Evolutionary conservation across 1,139 yeast genomes (phyloP).

Genomic region (Pichia cactophila): DNA sequence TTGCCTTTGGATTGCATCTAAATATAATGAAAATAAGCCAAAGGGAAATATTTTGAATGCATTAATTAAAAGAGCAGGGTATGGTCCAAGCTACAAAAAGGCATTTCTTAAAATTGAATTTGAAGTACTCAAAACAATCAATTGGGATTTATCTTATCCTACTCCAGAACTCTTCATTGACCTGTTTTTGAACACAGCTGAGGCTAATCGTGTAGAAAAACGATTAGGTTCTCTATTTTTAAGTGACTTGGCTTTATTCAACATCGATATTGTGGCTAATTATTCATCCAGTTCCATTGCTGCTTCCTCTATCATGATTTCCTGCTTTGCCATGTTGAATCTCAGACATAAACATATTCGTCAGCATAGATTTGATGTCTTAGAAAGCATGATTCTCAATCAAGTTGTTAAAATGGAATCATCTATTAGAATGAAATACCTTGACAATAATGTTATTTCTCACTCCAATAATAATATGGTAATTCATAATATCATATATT

Average conservation of each 20-base stretch:
- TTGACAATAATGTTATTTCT: constrained; percentile 13
- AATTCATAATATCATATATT: constrained; percentile 18
- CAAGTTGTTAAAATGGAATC: constrained; percentile 20
- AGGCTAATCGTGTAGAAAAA: constrained; percentile 37
- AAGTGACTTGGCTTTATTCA: constrained; percentile 60
- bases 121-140: constrained; percentile 50
- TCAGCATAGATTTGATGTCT: constrained; percentile 22
- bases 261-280: constrained; percentile 49
- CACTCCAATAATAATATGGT: constrained; percentile 15
- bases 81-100: constrained; percentile 47
- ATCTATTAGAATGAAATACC: constrained; percentile 22
- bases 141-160: constrained; percentile 50
- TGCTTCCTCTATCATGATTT: constrained; percentile 36
- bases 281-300: constrained; percentile 52
- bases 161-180: constrained; percentile 60
- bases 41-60: constrained; percentile 54
- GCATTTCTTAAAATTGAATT: constrained; percentile 64
- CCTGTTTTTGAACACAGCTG: constrained; percentile 35
- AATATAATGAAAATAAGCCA: constrained; percentile 61
- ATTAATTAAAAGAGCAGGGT: constrained; percentile 53
- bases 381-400: constrained; percentile 22
- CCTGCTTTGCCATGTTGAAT: constrained; percentile 22
- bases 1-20: constrained; percentile 68
- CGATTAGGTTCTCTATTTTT: constrained; percentile 51
- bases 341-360: constrained; percentile 16